Conservation (phyloP, 345 rosid species). For the Euphorbia tirucalli region DNA sequence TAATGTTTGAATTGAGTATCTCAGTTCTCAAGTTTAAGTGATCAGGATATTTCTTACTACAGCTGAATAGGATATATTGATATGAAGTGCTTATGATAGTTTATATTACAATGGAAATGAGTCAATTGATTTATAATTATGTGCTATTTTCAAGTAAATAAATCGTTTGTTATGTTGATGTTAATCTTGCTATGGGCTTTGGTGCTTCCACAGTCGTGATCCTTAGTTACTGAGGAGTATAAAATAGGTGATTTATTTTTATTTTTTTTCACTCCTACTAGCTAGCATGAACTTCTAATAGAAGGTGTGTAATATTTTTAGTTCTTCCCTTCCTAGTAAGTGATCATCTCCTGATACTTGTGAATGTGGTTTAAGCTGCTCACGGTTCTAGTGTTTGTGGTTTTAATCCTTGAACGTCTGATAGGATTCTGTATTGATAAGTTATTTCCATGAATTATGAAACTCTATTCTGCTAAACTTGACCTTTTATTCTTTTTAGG, state of each 20-base stretch:
- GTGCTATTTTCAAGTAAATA: background rate
- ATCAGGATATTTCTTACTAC: background rate
- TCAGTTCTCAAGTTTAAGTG: too few relatives aligned
- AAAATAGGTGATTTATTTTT: background rate
- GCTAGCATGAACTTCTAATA: too few relatives aligned
- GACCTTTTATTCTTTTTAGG: conserved; percentile 37
- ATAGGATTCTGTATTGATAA: background rate
- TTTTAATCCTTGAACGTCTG: background rate
- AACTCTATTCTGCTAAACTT: background rate
- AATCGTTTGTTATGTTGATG: too few relatives aligned
- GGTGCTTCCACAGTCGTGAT: background rate
- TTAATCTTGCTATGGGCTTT: too few relatives aligned
- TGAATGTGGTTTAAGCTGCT: background rate
- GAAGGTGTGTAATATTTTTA: too few relatives aligned
- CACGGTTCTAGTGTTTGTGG: background rate
- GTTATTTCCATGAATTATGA: background rate
- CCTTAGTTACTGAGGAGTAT: background rate
- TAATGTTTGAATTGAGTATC: too few relatives aligned
- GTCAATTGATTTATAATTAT: background rate
- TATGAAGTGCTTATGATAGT: background rate
- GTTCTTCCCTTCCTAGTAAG: background rate
- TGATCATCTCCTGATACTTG: background rate
- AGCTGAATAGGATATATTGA: too few relatives aligned
- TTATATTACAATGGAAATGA: background rate
- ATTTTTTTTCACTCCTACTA: background rate